phyloP scores from a whole-genome alignment of 2,329 filamentous ascomycete species.

The Fusarium mundagurra region DNA sequence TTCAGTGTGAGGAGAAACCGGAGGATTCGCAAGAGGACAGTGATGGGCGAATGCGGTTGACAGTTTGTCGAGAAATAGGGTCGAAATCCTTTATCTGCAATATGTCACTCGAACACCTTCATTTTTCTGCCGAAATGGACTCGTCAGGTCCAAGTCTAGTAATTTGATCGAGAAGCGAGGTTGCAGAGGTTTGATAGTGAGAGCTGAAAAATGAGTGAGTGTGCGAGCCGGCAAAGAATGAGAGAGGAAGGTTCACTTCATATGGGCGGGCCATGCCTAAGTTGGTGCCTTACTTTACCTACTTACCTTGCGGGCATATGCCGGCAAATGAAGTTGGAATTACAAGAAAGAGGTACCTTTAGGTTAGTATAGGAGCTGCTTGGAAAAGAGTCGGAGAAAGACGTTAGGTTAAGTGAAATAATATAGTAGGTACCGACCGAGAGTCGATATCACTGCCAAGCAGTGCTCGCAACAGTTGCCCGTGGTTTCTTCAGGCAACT shows the following conservation, averaged over 20 bases:
- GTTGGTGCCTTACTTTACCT: neutral
- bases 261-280: neutral
- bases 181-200: neutral
- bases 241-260: neutral
- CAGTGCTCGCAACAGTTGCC: constrained; percentile 3
- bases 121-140: constrained; percentile 8
- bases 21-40: neutral
- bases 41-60: neutral
- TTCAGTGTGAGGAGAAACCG: constrained; percentile 5
- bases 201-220: neutral
- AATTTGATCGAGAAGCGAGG: neutral
- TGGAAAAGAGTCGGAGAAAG: neutral
- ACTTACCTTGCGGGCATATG: neutral
- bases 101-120: neutral
- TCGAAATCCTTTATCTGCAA: neutral
- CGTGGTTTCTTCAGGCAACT: neutral
- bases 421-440: neutral
- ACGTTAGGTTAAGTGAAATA: neutral
- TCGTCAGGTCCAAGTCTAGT: constrained; percentile 1
- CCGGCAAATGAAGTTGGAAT: neutral
- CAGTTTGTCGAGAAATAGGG: neutral
- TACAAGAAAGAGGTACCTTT: neutral
- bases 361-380: neutral
- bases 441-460: neutral
- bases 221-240: neutral